Evolutionary conservation across 2,329 filamentous ascomycete genomes (phyloP).

Genomic region (Alternaria atra): DNA sequence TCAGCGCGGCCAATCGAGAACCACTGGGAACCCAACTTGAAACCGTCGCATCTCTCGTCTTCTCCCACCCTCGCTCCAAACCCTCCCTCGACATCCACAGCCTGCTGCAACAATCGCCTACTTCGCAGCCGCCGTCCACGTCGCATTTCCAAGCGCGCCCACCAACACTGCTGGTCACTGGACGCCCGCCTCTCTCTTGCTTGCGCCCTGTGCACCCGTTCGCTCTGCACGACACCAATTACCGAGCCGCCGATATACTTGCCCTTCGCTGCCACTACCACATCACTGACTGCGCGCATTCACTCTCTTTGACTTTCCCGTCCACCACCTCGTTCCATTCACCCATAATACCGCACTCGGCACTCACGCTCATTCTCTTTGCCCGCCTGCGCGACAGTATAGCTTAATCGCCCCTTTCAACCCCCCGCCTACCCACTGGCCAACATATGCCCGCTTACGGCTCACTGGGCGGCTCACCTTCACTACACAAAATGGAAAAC

Average conservation of each 20-base stretch:
- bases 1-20: slow-evolving; percentile 23
- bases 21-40: slow-evolving; percentile 26
- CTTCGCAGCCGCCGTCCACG: slow-evolving; percentile 23
- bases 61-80: slow-evolving; percentile 23
- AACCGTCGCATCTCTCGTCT: slow-evolving; percentile 33
- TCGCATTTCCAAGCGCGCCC: slow-evolving; percentile 7
- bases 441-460: slow-evolving; percentile 74
- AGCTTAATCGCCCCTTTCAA: slow-evolving; percentile 8
- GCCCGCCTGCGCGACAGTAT: slow-evolving; percentile 23
- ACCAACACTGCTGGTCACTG: slow-evolving; percentile 17
- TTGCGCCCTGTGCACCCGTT: slow-evolving; percentile 18
- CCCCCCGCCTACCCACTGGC: slow-evolving; percentile 58
- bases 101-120: slow-evolving; percentile 15
- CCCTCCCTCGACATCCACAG: slow-evolving; percentile 28
- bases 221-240: slow-evolving; percentile 1
- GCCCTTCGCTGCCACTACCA: slow-evolving; percentile 10
- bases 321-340: neutral
- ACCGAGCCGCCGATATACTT: slow-evolving; percentile 7
- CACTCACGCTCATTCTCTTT: slow-evolving; percentile 6
- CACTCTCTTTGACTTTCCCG: slow-evolving; percentile 1
- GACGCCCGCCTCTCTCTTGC: slow-evolving; percentile 13
- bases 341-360: neutral
- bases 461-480: slow-evolving; percentile 73
- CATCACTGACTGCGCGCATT: slow-evolving; percentile 15
- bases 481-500: slow-evolving; percentile 82